Evolutionary conservation across 2,329 filamentous ascomycete genomes (phyloP).

Genomic region (Apiospora marii): DNA sequence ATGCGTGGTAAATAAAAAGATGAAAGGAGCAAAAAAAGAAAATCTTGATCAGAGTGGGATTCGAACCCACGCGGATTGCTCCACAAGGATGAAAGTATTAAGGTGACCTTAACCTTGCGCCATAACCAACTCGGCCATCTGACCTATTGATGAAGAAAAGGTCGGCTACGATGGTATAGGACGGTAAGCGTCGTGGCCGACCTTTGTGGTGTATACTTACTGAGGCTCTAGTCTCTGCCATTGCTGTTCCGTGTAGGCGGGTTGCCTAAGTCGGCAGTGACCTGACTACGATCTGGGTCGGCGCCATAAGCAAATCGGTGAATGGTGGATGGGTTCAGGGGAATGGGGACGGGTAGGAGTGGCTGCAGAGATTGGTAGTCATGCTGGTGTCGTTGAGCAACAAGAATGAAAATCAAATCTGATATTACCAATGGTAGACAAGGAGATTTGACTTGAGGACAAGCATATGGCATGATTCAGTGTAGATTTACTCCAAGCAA

Average conservation of each 20-base stretch:
- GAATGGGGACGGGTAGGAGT: too few relatives aligned
- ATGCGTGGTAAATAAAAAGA: not conserved
- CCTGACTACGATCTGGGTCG: not conserved
- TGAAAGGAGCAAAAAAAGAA: not conserved
- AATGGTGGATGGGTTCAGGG: not conserved
- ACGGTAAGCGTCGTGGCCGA: not conserved
- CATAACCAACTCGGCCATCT: conserved; percentile 22
- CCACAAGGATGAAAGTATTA: conserved; percentile 22
- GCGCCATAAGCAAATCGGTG: not conserved
- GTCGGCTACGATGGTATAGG: too few relatives aligned
- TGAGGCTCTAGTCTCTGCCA: not conserved
- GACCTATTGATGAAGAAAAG: not conserved
- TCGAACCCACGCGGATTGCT: conserved; percentile 40
- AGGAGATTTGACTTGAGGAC: not conserved
- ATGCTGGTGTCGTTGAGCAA: too few relatives aligned
- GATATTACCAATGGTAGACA: too few relatives aligned
- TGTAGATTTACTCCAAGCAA: not conserved
- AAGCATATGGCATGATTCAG: not conserved
- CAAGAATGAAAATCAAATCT: too few relatives aligned
- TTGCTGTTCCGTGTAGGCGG: too few relatives aligned
- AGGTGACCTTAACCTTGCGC: conserved; percentile 15
- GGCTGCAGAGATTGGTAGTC: too few relatives aligned
- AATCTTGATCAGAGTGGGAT: conserved; percentile 35
- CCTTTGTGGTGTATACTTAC: not conserved
- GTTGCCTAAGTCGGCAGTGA: not conserved